A percentile compares a stretch with the other conserved stretches of the same genome.
Evolutionary conservation across 208 protist genomes (phyloP).

Genomic region (Trypanosoma theileri): DNA sequence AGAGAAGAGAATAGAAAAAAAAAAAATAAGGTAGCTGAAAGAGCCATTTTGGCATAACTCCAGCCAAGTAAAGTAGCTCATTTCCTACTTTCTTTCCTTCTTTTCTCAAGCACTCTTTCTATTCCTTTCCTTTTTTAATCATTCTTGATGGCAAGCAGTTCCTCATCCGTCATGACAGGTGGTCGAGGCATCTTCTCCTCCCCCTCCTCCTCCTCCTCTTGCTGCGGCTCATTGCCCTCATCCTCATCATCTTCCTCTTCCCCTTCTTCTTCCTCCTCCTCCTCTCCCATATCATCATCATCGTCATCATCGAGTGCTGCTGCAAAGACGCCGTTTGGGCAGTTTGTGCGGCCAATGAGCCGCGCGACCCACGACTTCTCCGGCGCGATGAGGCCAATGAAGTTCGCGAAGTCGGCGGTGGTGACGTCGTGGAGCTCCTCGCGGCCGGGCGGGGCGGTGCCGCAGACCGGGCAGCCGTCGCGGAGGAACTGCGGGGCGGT

Average conservation of each 20-base stretch:
- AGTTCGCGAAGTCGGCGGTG: slow-evolving; percentile 82
- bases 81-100: background rate
- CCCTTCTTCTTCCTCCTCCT: slow-evolving; percentile 32
- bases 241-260: slow-evolving; percentile 38
- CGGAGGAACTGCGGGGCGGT: slow-evolving; percentile 73
- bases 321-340: slow-evolving; percentile 77
- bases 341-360: slow-evolving; percentile 59
- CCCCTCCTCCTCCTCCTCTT: slow-evolving; percentile 24
- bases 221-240: slow-evolving; percentile 29
- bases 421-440: slow-evolving; percentile 69
- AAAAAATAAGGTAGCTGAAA: no score
- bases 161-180: slow-evolving; percentile 36
- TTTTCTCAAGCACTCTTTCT: background rate
- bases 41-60: no score
- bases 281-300: slow-evolving; percentile 28
- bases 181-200: slow-evolving; percentile 7
- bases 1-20: no score
- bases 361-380: slow-evolving; percentile 85
- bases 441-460: slow-evolving; percentile 55
- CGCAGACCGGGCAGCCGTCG: slow-evolving; percentile 72
- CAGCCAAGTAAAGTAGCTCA: no score
- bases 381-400: slow-evolving; percentile 80
- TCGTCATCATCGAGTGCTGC: slow-evolving; percentile 60
- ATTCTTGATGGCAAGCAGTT: slow-evolving; percentile 26
- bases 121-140: background rate